A percentile compares a stretch with the other conserved stretches of the same genome.
These are phyloP conservation scores for Symbiodinium natans DNA, from an alignment of 73 alveolate genomes.

Conservation along the genomic window DNA sequence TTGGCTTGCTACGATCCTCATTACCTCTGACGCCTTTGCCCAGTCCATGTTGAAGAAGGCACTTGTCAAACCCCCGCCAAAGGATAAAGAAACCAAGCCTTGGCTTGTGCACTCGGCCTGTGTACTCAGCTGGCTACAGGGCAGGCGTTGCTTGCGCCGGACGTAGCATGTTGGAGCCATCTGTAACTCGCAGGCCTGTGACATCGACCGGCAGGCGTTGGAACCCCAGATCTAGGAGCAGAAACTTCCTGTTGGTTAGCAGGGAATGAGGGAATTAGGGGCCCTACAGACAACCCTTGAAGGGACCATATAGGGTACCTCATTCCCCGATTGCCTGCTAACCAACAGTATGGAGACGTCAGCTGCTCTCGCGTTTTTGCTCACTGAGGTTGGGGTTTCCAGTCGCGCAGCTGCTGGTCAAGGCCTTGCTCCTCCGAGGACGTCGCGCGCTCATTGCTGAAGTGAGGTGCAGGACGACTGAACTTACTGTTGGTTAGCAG, in stretches of 20 bases:
- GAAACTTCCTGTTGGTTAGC: no score
- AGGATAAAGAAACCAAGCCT: neutral
- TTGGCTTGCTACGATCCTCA: conserved; percentile 67
- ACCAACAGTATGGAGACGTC: no score
- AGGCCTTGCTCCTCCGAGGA: conserved; percentile 74
- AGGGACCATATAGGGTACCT: no score
- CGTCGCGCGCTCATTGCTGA: conserved; percentile 15
- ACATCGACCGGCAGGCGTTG: conserved; percentile 27
- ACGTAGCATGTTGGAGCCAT: neutral
- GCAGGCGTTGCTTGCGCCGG: no score
- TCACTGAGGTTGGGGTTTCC: conserved; percentile 74
- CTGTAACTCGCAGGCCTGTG: conserved; percentile 21
- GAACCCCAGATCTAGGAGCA: neutral
- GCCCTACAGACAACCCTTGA: no score
- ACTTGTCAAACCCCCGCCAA: neutral
- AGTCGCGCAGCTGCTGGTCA: conserved; percentile 70
- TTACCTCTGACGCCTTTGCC: conserved; percentile 69
- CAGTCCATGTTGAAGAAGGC: conserved; percentile 42
- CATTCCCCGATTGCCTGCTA: no score
- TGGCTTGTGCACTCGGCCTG: neutral
- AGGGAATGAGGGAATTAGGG: no score
- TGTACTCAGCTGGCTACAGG: neutral
- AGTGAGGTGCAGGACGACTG: no score
- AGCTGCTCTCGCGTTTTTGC: neutral
- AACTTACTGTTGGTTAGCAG: no score